A percentile compares a stretch with the other conserved stretches of the same genome.
These are phyloP conservation scores for Claviceps citrina DNA, from an alignment of 2,329 filamentous ascomycete genomes.

Conservation along the genomic window DNA sequence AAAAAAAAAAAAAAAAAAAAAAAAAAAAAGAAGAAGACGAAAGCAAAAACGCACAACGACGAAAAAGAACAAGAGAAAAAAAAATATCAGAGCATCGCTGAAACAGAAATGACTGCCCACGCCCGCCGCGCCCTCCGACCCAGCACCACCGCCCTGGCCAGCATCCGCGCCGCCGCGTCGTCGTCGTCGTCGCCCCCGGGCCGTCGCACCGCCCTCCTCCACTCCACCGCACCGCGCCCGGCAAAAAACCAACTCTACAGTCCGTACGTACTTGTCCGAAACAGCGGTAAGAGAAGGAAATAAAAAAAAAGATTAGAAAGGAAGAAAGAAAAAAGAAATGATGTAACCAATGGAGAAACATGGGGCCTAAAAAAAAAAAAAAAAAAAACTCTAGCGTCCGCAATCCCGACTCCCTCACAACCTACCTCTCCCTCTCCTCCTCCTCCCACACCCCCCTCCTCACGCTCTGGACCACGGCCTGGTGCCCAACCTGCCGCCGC, in stretches of 20 bases:
- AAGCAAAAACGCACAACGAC: too few relatives aligned
- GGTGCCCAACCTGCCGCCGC: slow-evolving; percentile 37
- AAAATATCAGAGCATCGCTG: too few relatives aligned
- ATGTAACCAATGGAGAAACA: not conserved
- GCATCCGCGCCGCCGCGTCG: not conserved
- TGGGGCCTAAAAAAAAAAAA: too few relatives aligned
- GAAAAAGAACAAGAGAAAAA: not conserved
- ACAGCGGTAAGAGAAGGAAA: not conserved
- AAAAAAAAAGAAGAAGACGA: not conserved
- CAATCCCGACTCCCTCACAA: slow-evolving; percentile 36
- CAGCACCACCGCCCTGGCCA: not conserved
- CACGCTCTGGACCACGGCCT: slow-evolving; percentile 45
- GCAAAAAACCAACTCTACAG: slow-evolving; percentile 11
- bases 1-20: not conserved
- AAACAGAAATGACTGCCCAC: too few relatives aligned
- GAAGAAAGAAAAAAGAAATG: not conserved
- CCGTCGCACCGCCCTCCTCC: not conserved
- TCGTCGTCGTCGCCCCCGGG: not conserved
- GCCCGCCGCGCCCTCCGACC: too few relatives aligned
- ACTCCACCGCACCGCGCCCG: slow-evolving; percentile 5
- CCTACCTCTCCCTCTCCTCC: slow-evolving; percentile 38
- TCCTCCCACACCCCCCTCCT: slow-evolving; percentile 39
- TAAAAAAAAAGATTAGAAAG: not conserved
- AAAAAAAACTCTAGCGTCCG: slow-evolving; percentile 43
- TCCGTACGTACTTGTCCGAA: slow-evolving; percentile 7